phyloP scores from a whole-genome alignment of 495 filamentous ascomycete genomes.

The Penicillium mononematosum region DNA sequence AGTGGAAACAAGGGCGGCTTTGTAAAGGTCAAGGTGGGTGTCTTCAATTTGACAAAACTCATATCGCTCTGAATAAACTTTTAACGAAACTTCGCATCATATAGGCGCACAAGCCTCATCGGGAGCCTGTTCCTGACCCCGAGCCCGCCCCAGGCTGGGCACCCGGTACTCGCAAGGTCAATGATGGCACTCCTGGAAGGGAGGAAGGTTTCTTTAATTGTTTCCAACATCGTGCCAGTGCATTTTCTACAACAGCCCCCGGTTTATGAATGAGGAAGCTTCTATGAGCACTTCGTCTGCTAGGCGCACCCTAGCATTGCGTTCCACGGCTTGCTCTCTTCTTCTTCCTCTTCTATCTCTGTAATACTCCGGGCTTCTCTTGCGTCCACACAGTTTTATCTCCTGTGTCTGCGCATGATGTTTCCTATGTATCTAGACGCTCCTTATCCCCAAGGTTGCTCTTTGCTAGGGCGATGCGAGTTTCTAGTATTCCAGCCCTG shows the following conservation, averaged over 20 bases:
- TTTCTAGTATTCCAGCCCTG: background rate
- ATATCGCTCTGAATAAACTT: background rate
- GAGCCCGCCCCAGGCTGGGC: conserved; percentile 4
- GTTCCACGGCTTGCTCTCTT: background rate
- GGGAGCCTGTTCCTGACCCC: background rate
- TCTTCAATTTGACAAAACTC: background rate
- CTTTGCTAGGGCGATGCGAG: background rate
- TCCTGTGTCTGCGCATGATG: background rate
- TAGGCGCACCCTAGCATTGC: background rate
- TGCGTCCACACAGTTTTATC: background rate
- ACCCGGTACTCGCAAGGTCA: background rate
- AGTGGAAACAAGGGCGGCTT: background rate
- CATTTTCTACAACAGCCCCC: background rate
- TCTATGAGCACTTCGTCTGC: background rate
- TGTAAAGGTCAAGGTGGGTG: conserved; percentile 2
- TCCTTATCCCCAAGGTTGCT: background rate
- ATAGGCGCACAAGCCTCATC: background rate
- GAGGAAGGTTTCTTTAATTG: background rate
- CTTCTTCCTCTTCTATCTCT: background rate
- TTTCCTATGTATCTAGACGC: background rate
- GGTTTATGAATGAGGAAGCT: background rate
- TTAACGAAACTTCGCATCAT: background rate
- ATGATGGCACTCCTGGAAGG: conserved; percentile 1
- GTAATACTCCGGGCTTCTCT: background rate
- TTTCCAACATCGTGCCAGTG: background rate